Evolutionary conservation across 352 stramenopile genomes (phyloP), one percentile per base, ranked within the genome.

Genomic region (Phytopythium aichiense): DNA sequence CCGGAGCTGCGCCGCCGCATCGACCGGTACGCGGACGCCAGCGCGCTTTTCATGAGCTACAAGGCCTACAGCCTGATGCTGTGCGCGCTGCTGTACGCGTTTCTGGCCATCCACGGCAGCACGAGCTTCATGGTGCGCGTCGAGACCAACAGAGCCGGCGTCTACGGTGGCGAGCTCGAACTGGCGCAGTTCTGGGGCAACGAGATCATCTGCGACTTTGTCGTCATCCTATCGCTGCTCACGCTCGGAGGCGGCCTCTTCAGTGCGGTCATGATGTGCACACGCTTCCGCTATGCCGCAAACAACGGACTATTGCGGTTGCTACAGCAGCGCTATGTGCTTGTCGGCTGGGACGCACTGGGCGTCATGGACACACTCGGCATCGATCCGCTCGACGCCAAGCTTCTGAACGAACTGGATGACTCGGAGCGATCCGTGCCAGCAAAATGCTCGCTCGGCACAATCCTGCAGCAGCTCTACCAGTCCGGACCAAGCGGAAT

Each of bases 221-320:
- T 64, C 50, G 38, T 40, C 18, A 52, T 64, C 46, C 61, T 84
- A 0, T 68, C 56, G 4, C 64, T 84, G 5, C 58, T 85, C 15
- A 71, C 65, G 28, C 42, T 72, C 37, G 55, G 25, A 23, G 73
- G 74, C 3, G 22, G 56, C 7, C n/a, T 77, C 33, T 53, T 81
- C 15, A 61, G 69, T 1, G 42, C 63, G 15, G 23, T 67, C 22
- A 67, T 88, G 49, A 38, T 86, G 22, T 31, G 59, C 48, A 84
- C 74, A 3, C 66, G 66, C 28, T 86, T 80, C 56, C 63, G 65
- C 0, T 66, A 69, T 35, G 68, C 69, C 13, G 74, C 71, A 50
- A 71, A 82, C 62, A 88, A 88, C 57, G 64, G 69, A 48, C 25
- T 86, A n/a, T 31, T 88, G 20, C 68, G 67, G 4, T 22, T 84